Evolutionary conservation across 2,329 filamentous ascomycete species (phyloP).

Genomic region (Plenodomus biglobosus): DNA sequence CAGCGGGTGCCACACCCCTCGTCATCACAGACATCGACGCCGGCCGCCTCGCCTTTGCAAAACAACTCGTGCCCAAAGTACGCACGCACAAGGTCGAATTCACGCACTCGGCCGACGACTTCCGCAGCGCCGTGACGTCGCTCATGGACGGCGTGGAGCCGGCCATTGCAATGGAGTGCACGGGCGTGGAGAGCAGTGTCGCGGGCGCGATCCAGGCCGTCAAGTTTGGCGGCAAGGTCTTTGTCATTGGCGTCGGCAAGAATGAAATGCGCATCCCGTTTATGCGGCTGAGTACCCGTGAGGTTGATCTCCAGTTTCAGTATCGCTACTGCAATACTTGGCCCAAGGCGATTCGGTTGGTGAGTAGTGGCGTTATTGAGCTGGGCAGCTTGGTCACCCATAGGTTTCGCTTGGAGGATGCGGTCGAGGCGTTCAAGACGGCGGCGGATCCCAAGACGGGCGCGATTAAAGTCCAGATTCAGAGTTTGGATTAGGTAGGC

Average conservation of each 20-base stretch:
- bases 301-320: slow-evolving; percentile 95
- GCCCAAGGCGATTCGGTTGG: slow-evolving; percentile 86
- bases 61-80: slow-evolving; percentile 76
- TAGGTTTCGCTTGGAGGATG: slow-evolving; percentile 79
- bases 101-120: slow-evolving; percentile 65
- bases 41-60: slow-evolving; percentile 79
- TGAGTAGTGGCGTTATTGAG: slow-evolving; percentile 82
- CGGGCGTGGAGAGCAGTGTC: slow-evolving; percentile 88
- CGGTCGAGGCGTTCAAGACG: slow-evolving; percentile 84
- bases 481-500: slow-evolving; percentile 58
- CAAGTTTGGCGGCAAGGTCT: slow-evolving; percentile 96
- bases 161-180: slow-evolving; percentile 84
- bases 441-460: slow-evolving; percentile 85
- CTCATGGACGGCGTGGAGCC: slow-evolving; percentile 75
- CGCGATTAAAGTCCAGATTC: slow-evolving; percentile 97
- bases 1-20: slow-evolving; percentile 85
- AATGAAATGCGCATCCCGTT: slow-evolving; percentile 96
- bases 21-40: slow-evolving; percentile 95
- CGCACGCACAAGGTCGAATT: slow-evolving; percentile 77
- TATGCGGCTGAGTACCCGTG: slow-evolving; percentile 85
- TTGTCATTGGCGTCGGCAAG: slow-evolving; percentile 92
- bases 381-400: slow-evolving; percentile 84
- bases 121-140: slow-evolving; percentile 67
- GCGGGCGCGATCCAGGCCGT: slow-evolving; percentile 82
- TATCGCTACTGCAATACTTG: slow-evolving; percentile 96